Conservation (phyloP, 2,329 filamentous ascomycete species). For the Leptoxyphium fumago region DNA sequence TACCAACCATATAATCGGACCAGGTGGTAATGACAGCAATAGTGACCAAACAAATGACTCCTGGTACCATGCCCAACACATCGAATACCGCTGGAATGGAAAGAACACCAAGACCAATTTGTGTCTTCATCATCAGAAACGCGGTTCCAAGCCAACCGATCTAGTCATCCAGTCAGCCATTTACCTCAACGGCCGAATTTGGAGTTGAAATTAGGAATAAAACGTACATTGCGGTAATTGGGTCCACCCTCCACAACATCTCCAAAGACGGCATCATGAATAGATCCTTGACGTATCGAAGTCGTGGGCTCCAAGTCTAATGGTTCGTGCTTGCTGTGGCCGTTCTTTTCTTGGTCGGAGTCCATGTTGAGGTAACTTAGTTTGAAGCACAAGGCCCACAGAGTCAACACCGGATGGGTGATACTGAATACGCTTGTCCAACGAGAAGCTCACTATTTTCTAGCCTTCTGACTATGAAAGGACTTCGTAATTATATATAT, state of each 20-base stretch:
- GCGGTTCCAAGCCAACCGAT: constrained; percentile 29
- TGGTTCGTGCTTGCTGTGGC: no score
- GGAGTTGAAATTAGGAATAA: neutral
- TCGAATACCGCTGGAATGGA: constrained; percentile 32
- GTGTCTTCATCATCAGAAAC: constrained; percentile 30
- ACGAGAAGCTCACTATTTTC: no score
- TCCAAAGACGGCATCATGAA: constrained; percentile 22
- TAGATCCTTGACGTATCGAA: no score
- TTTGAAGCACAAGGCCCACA: no score
- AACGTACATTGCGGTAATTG: constrained; percentile 17
- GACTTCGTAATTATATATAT: no score
- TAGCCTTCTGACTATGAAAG: no score
- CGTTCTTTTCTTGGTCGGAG: no score
- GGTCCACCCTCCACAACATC: constrained; percentile 20
- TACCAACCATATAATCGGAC: constrained; percentile 33
- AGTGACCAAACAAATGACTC: constrained; percentile 26
- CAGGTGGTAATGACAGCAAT: constrained; percentile 31
- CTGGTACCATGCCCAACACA: constrained; percentile 31
- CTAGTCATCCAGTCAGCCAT: constrained; percentile 9
- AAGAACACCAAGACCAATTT: constrained; percentile 30
- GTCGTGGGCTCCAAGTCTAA: no score
- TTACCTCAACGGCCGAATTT: neutral
- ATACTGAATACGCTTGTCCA: no score
- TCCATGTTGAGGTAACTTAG: no score
- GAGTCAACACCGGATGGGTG: no score